Conservation (phyloP, 2,329 filamentous ascomycete species). For the Ceratocystis destructans region DNA sequence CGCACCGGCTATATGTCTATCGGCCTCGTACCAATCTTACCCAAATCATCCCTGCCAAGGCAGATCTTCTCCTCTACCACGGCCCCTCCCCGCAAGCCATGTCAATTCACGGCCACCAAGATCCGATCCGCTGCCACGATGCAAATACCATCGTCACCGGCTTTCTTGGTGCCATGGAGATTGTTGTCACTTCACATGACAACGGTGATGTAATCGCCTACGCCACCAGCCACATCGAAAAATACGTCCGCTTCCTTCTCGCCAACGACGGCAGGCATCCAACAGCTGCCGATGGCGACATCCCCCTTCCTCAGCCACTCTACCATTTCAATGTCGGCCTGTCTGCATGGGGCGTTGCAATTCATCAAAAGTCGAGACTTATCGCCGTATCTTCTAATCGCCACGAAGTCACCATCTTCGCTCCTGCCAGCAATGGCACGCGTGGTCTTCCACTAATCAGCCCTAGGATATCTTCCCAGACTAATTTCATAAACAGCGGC, state of each 20-base stretch:
- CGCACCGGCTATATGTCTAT: constrained; percentile 44
- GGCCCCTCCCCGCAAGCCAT: constrained; percentile 30
- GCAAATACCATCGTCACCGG: constrained; percentile 58
- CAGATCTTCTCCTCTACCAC: constrained; percentile 39
- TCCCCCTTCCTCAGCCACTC: constrained; percentile 34
- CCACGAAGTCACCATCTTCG: constrained; percentile 40
- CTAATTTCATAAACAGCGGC: background rate
- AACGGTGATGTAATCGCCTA: constrained; percentile 64
- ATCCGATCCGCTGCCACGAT: constrained; percentile 39
- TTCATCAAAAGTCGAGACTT: constrained; percentile 14
- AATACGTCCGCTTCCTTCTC: constrained; percentile 27
- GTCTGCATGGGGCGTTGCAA: constrained; percentile 15
- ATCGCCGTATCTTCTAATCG: constrained; percentile 57
- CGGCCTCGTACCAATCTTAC: constrained; percentile 33
- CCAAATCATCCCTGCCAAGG: constrained; percentile 35
- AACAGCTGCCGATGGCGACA: background rate
- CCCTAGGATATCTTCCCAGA: background rate
- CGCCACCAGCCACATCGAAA: constrained; percentile 42
- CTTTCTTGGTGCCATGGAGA: constrained; percentile 54
- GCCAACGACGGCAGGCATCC: constrained; percentile 20
- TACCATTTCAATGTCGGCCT: constrained; percentile 37
- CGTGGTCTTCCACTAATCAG: background rate
- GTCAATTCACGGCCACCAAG: constrained; percentile 39
- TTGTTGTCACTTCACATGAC: constrained; percentile 54
- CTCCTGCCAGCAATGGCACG: constrained; percentile 25